These are phyloP conservation scores for Balakata baccata DNA, from an alignment of 345 rosid genomes.

Conservation along the genomic window DNA sequence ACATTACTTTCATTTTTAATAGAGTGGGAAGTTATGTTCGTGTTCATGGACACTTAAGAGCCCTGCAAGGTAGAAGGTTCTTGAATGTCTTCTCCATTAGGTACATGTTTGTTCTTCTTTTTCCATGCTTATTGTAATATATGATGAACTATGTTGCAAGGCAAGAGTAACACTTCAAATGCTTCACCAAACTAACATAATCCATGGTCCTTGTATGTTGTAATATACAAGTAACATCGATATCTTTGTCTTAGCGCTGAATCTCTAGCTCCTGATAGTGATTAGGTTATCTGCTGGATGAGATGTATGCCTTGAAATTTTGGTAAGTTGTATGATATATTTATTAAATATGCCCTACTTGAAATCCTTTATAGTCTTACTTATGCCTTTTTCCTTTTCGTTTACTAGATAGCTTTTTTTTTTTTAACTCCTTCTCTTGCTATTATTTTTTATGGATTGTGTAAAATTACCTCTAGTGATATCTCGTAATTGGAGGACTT, in stretches of 20 bases:
- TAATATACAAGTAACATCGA: background rate
- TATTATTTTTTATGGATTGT: background rate
- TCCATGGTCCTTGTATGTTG: too few species aligned
- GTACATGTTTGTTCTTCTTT: slow-evolving; percentile 30
- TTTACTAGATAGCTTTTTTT: too few species aligned
- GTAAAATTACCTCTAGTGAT: background rate
- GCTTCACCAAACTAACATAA: too few species aligned
- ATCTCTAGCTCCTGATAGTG: background rate
- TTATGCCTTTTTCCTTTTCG: too few species aligned
- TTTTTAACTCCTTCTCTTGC: background rate
- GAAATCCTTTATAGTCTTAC: background rate
- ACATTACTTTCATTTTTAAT: slow-evolving; percentile 14
- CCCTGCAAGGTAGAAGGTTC: slow-evolving; percentile 66
- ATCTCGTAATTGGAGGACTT: background rate
- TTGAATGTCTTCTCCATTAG: slow-evolving; percentile 70
- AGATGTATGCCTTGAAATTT: background rate
- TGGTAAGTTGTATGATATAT: background rate
- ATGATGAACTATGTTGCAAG: background rate
- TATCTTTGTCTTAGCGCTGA: background rate
- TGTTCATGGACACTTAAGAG: slow-evolving; percentile 74
- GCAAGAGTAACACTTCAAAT: background rate
- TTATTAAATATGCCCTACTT: background rate
- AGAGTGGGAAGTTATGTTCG: slow-evolving; percentile 90
- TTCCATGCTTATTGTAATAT: background rate
- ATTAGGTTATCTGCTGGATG: background rate